phyloP scores from a whole-genome alignment of 2,329 filamentous ascomycete genomes.

The Clathrospora elynae region DNA sequence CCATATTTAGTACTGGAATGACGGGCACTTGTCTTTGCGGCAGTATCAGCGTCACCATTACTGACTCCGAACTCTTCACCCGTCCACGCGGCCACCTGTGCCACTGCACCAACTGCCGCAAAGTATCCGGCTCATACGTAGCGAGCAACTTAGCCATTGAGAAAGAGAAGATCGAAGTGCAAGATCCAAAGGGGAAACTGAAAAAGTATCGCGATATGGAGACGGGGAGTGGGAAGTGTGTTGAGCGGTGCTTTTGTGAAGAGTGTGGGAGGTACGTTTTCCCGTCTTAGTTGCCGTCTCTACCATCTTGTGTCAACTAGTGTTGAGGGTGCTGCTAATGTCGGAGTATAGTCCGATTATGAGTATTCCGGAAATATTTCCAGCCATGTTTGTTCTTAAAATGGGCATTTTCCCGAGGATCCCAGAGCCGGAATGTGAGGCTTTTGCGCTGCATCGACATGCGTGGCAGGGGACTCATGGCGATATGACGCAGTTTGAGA shows the following conservation, averaged over 20 bases:
- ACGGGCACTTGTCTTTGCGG: constrained; percentile 55
- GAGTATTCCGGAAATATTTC: constrained; percentile 49
- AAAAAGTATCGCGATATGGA: constrained; percentile 53
- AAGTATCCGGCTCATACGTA: constrained; percentile 54
- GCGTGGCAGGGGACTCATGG: constrained; percentile 51
- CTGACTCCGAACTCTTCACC: constrained; percentile 55
- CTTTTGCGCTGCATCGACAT: constrained; percentile 53
- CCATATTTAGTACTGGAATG: constrained; percentile 44
- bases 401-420: constrained; percentile 58
- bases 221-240: constrained; percentile 54
- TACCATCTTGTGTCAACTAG: neutral
- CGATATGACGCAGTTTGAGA: constrained; percentile 48
- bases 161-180: constrained; percentile 53
- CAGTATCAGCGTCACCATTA: constrained; percentile 56
- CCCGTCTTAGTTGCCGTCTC: neutral
- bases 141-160: constrained; percentile 51
- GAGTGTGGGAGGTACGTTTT: constrained; percentile 47
- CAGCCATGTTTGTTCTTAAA: constrained; percentile 56
- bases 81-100: constrained; percentile 52
- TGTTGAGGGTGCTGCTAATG: neutral
- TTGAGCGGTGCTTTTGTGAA: constrained; percentile 56
- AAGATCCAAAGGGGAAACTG: constrained; percentile 53
- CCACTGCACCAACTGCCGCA: constrained; percentile 59
- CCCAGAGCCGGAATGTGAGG: constrained; percentile 54
- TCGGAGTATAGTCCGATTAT: constrained; percentile 55